Conservation (phyloP, 169 alveolate species). For the Eimeria tenella region DNA sequence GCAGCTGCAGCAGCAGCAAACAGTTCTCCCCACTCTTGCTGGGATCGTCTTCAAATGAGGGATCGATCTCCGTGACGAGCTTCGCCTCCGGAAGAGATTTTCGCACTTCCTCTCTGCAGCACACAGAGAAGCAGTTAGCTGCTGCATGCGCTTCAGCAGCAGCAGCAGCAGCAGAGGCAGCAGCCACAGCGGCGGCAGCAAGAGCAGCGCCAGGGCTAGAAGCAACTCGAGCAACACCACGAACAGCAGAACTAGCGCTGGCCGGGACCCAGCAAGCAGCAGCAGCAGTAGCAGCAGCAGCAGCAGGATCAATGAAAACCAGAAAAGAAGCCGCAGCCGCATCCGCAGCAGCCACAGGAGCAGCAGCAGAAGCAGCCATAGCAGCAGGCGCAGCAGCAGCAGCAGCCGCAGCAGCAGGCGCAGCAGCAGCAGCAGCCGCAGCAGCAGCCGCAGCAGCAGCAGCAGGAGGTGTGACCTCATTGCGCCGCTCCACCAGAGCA, state of each 20-base stretch:
- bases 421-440: not conserved
- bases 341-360: not conserved
- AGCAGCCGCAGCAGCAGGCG: not conserved
- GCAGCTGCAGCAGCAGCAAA: slow-evolving; percentile 42
- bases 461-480: not conserved
- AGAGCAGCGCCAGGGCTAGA: not conserved
- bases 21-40: not conserved
- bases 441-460: not conserved
- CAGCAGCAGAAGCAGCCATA: not conserved
- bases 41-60: slow-evolving; percentile 34
- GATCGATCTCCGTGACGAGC: slow-evolving; percentile 11
- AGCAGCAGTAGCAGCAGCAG: not conserved
- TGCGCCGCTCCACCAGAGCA: too few relatives aligned
- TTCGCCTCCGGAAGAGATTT: not conserved
- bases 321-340: not conserved
- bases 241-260: not conserved
- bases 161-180: not conserved
- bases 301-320: not conserved
- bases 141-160: not conserved
- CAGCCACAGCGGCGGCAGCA: not conserved
- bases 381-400: not conserved
- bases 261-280: not conserved
- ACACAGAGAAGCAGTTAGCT: not conserved
- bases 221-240: not conserved
- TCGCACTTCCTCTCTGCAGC: slow-evolving; percentile 34